These are phyloP conservation scores for Strobilomyces dryophilus DNA, from an alignment of 768 basidiomycete genomes.

Conservation along the genomic window DNA sequence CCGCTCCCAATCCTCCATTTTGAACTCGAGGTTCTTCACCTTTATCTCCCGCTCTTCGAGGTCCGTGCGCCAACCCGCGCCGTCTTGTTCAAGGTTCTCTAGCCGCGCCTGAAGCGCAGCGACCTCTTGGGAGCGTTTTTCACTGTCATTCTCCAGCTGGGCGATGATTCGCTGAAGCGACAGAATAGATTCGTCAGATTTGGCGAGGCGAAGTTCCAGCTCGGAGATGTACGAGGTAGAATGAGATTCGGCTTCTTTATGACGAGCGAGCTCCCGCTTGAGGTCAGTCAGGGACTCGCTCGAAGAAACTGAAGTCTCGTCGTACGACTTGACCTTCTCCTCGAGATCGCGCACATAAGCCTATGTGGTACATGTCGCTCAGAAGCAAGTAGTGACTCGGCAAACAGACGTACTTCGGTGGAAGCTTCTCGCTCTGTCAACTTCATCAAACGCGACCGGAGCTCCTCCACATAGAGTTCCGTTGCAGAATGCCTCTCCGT, in stretches of 20 bases:
- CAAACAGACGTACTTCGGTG: conserved; percentile 65
- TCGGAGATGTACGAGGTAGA: conserved; percentile 80
- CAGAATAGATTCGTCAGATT: conserved; percentile 74
- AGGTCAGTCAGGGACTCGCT: conserved; percentile 80
- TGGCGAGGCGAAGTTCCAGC: conserved; percentile 75
- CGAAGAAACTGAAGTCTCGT: conserved; percentile 73
- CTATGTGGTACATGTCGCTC: conserved; percentile 38
- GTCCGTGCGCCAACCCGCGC: conserved; percentile 79
- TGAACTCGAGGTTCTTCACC: conserved; percentile 71
- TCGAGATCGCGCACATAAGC: conserved; percentile 93
- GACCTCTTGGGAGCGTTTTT: conserved; percentile 69
- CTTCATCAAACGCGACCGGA: conserved; percentile 75
- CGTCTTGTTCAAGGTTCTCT: conserved; percentile 64
- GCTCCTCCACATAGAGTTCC: conserved; percentile 84
- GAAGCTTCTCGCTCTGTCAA: conserved; percentile 84
- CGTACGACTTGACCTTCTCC: conserved; percentile 80
- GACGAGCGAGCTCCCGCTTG: conserved; percentile 73
- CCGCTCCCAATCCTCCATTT: conserved; percentile 75
- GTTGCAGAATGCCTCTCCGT: conserved; percentile 70
- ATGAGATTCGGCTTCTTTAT: conserved; percentile 70
- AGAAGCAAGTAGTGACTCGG: not conserved
- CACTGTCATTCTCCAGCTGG: conserved; percentile 70
- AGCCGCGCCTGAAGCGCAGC: conserved; percentile 67
- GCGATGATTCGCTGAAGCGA: conserved; percentile 68
- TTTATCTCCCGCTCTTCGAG: conserved; percentile 78